phyloP scores from a whole-genome alignment of 2,329 filamentous ascomycete species.

The Fusarium zealandicum region DNA sequence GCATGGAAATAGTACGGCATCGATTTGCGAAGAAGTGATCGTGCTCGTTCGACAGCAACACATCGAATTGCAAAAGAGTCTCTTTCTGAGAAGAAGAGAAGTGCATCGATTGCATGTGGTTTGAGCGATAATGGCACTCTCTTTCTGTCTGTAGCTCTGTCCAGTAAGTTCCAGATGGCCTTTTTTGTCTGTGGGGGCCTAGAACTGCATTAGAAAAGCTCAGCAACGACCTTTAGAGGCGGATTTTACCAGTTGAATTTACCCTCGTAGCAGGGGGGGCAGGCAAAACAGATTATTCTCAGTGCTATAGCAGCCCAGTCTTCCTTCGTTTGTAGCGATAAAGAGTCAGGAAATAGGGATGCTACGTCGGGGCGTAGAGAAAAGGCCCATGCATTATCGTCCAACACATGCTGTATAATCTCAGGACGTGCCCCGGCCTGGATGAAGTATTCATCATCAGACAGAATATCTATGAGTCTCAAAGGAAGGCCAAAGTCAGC shows the following conservation, averaged over 20 bases:
- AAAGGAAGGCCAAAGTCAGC: constrained; percentile 34
- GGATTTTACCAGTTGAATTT: constrained; percentile 41
- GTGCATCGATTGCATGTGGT: constrained; percentile 37
- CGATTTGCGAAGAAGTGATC: constrained; percentile 33
- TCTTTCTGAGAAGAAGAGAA: constrained; percentile 45
- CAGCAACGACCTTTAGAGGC: rapidly evolving
- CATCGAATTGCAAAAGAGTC: constrained; percentile 40
- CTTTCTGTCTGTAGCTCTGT: constrained; percentile 22
- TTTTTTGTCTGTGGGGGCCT: constrained; percentile 40
- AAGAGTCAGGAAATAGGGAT: neutral
- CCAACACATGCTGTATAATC: constrained; percentile 20
- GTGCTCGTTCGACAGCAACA: constrained; percentile 38
- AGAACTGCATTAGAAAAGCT: neutral
- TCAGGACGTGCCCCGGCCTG: constrained; percentile 16
- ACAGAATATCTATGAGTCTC: constrained; percentile 31
- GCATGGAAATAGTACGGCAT: constrained; percentile 46
- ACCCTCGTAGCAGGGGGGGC: constrained; percentile 45
- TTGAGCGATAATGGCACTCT: constrained; percentile 24
- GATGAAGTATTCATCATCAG: constrained; percentile 15
- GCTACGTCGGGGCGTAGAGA: constrained; percentile 29
- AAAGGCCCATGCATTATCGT: constrained; percentile 29
- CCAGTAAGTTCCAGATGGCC: constrained; percentile 40
- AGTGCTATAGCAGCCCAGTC: constrained; percentile 33
- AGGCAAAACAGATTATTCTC: constrained; percentile 40
- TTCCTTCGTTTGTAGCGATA: constrained; percentile 29